Conservation (phyloP, 176 grass and related monocot species). For the Triticum dicoccoides region DNA sequence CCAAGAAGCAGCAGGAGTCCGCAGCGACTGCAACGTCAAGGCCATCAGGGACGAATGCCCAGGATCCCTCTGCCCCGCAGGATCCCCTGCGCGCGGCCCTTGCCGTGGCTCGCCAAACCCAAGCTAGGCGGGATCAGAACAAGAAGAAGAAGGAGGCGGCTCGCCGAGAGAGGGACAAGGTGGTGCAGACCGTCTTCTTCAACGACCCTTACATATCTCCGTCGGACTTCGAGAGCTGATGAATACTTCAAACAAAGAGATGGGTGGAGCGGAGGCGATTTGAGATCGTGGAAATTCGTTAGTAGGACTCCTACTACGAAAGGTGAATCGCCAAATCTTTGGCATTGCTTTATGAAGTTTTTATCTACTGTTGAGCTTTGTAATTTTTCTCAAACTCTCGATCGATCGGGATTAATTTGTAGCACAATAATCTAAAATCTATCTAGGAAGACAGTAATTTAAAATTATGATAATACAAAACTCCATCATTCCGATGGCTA, state of each 20-base stretch:
- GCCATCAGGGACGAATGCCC: background rate
- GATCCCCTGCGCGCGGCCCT: background rate
- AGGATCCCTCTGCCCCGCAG: background rate
- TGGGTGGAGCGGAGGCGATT: too few relatives aligned
- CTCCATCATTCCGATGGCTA: too few relatives aligned
- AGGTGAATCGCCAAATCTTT: too few relatives aligned
- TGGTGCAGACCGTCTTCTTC: slow-evolving; percentile 34
- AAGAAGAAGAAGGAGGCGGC: background rate
- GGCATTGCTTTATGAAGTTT: too few relatives aligned
- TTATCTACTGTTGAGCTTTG: too few relatives aligned
- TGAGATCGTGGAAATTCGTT: too few relatives aligned
- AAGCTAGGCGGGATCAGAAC: background rate
- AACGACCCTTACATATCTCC: slow-evolving; percentile 24
- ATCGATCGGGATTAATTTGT: too few relatives aligned
- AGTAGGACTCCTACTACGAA: too few relatives aligned
- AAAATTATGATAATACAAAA: too few relatives aligned
- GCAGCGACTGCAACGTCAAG: background rate
- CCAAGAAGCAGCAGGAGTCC: background rate
- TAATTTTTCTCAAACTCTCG: too few relatives aligned
- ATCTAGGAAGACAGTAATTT: too few relatives aligned
- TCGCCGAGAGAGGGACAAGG: slow-evolving; percentile 13
- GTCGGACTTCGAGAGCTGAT: background rate
- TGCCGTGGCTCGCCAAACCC: background rate
- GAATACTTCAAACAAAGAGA: background rate
- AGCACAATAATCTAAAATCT: too few relatives aligned